Conservation (phyloP, 1,284 basidiomycete species). For the Leucoagaricus sp. region DNA sequence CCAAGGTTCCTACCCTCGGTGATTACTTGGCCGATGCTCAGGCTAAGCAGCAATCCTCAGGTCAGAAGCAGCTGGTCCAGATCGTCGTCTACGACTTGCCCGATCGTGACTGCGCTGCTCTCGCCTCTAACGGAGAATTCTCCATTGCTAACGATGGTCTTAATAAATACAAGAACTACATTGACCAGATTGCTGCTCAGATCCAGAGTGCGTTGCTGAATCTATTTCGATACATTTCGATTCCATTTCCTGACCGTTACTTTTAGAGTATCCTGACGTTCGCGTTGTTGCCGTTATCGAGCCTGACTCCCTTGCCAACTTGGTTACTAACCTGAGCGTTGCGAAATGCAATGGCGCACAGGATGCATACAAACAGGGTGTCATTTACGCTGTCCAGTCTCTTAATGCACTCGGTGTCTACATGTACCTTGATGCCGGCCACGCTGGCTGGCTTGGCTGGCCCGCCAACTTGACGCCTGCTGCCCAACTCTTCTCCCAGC, state of each 20-base stretch:
- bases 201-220: constrained; percentile 44
- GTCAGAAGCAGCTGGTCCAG: constrained; percentile 55
- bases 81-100: constrained; percentile 66
- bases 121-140: constrained; percentile 68
- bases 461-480: constrained; percentile 61
- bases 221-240: background rate
- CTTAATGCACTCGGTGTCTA: constrained; percentile 57
- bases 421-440: constrained; percentile 64
- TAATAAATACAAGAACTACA: constrained; percentile 59
- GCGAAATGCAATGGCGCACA: constrained; percentile 55
- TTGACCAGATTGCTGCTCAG: constrained; percentile 59
- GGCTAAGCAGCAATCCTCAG: constrained; percentile 41
- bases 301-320: constrained; percentile 63
- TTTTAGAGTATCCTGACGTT: constrained; percentile 57
- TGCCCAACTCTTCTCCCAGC: constrained; percentile 52
- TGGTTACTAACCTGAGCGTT: constrained; percentile 65
- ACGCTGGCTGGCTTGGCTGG: constrained; percentile 72
- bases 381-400: constrained; percentile 59
- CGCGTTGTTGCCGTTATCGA: constrained; percentile 65
- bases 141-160: constrained; percentile 55
- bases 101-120: constrained; percentile 65
- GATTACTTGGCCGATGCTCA: constrained; percentile 55
- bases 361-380: constrained; percentile 52
- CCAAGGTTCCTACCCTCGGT: constrained; percentile 52
- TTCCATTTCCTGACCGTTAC: constrained; percentile 4